phyloP scores from a whole-genome alignment of 495 filamentous ascomycete species.

The Aeminium ludgeri region DNA sequence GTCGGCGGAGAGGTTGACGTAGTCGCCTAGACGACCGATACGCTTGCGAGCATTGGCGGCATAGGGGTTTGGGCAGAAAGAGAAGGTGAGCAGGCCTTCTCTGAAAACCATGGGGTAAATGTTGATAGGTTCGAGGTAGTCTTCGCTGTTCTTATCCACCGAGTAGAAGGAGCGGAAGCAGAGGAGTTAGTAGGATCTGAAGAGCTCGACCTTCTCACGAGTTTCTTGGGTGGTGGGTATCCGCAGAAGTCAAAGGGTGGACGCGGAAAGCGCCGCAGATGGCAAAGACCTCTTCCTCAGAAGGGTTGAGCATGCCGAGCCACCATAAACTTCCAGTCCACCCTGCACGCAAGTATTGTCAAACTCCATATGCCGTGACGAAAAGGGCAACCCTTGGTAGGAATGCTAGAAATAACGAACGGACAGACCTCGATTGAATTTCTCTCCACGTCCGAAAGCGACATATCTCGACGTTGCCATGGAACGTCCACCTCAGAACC shows the following conservation, averaged over 20 bases:
- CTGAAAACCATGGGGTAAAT: conserved; percentile 97
- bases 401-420: too few species aligned
- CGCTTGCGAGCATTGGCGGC: conserved; percentile 74
- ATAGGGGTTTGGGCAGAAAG: conserved; percentile 68
- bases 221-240: conserved; percentile 86
- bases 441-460: too few species aligned
- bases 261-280: conserved; percentile 82
- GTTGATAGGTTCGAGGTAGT: conserved; percentile 75
- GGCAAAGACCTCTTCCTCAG: conserved; percentile 69
- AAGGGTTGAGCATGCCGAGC: conserved; percentile 82
- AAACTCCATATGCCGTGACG: too few species aligned
- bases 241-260: conserved; percentile 86
- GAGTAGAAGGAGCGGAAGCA: conserved; percentile 90
- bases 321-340: too few species aligned
- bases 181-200: conserved; percentile 92
- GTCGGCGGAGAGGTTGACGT: conserved; percentile 78
- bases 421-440: too few species aligned
- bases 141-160: conserved; percentile 56
- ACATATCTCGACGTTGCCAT: too few species aligned
- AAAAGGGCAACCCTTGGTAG: too few species aligned
- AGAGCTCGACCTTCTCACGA: conserved; percentile 97
- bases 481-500: too few species aligned
- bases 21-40: conserved; percentile 83
- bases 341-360: too few species aligned
- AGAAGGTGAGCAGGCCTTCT: conserved; percentile 85